A percentile compares a stretch with the other conserved stretches of the same genome.
Evolutionary conservation across 495 filamentous ascomycete species (phyloP).

Genomic region (Neurospora sp.): DNA sequence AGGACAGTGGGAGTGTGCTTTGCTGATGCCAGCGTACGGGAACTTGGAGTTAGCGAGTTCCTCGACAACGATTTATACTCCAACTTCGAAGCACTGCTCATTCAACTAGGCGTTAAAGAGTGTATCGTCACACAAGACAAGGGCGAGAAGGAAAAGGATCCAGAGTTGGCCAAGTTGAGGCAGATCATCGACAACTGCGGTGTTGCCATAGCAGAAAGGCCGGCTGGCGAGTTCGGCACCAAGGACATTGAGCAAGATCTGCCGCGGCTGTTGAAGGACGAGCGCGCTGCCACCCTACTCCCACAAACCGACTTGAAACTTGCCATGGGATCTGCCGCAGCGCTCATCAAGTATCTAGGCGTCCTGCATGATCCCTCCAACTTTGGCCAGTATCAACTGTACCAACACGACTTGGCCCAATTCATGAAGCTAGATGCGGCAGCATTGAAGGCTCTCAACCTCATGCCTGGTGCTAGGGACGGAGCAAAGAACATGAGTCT

Average conservation of each 20-base stretch:
- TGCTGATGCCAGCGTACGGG: slow-evolving; percentile 91
- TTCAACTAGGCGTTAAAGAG: slow-evolving; percentile 93
- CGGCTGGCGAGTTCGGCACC: slow-evolving; percentile 67
- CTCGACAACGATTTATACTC: slow-evolving; percentile 97
- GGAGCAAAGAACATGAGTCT: slow-evolving; percentile 97
- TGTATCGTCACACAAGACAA: slow-evolving; percentile 72
- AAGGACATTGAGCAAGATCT: slow-evolving; percentile 97
- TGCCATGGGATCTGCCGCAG: slow-evolving; percentile 90
- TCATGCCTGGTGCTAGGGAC: slow-evolving; percentile 93
- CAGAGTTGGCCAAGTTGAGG: slow-evolving; percentile 77
- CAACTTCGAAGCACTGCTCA: slow-evolving; percentile 92
- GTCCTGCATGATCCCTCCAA: slow-evolving; percentile 85
- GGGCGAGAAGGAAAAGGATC: slow-evolving; percentile 62
- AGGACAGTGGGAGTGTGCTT: slow-evolving; percentile 92
- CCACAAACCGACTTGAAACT: slow-evolving; percentile 92
- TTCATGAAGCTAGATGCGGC: slow-evolving; percentile 99
- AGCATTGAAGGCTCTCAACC: slow-evolving; percentile 84
- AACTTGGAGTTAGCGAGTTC: slow-evolving; percentile 95
- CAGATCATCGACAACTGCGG: slow-evolving; percentile 87
- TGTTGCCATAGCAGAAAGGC: slow-evolving; percentile 73
- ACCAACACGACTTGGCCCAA: slow-evolving; percentile 93
- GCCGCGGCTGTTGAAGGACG: slow-evolving; percentile 74
- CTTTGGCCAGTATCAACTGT: slow-evolving; percentile 93
- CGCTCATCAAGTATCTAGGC: slow-evolving; percentile 91
- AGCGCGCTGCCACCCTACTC: slow-evolving; percentile 61